These are phyloP conservation scores for Filobasidium floriforme DNA, from an alignment of 768 basidiomycete genomes.

Conservation along the genomic window DNA sequence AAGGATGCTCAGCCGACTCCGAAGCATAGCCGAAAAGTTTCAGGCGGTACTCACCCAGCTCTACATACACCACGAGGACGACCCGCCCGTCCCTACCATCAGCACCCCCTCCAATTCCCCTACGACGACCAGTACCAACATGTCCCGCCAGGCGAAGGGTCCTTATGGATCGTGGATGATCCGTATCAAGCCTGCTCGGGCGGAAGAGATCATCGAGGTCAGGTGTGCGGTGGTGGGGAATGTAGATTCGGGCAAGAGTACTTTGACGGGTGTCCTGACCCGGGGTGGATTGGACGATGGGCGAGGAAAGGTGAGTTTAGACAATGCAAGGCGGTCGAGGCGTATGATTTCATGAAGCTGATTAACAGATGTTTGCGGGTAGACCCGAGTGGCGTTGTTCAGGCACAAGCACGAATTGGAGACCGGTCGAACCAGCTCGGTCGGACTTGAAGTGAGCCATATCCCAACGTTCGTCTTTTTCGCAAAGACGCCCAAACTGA, in stretches of 20 bases:
- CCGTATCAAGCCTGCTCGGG: slow-evolving; percentile 33
- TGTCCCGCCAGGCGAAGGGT: neutral
- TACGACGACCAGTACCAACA: neutral
- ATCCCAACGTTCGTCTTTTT: neutral
- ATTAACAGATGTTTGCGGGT: slow-evolving; percentile 47
- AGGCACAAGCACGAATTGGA: slow-evolving; percentile 97
- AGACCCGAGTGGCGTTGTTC: slow-evolving; percentile 71
- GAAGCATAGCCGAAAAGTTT: slow-evolving; percentile 22
- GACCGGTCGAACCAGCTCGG: slow-evolving; percentile 86
- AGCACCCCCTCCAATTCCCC: too few species aligned
- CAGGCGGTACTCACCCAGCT: slow-evolving; percentile 38
- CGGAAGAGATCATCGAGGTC: slow-evolving; percentile 57
- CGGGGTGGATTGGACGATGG: slow-evolving; percentile 55
- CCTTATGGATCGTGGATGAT: slow-evolving; percentile 37
- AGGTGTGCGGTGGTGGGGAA: slow-evolving; percentile 94
- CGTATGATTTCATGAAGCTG: slow-evolving; percentile 53
- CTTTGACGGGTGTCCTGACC: slow-evolving; percentile 90
- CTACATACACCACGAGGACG: slow-evolving; percentile 26
- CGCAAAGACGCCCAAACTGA: neutral
- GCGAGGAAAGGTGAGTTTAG: slow-evolving; percentile 29
- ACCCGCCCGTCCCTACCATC: slow-evolving; percentile 1
- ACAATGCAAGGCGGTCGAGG: neutral
- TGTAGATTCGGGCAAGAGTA: slow-evolving; percentile 76
- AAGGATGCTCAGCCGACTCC: slow-evolving; percentile 30
- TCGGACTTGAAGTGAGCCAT: slow-evolving; percentile 81